phyloP scores from a whole-genome alignment of 768 basidiomycete genomes.

The Pleurotus platypus region DNA sequence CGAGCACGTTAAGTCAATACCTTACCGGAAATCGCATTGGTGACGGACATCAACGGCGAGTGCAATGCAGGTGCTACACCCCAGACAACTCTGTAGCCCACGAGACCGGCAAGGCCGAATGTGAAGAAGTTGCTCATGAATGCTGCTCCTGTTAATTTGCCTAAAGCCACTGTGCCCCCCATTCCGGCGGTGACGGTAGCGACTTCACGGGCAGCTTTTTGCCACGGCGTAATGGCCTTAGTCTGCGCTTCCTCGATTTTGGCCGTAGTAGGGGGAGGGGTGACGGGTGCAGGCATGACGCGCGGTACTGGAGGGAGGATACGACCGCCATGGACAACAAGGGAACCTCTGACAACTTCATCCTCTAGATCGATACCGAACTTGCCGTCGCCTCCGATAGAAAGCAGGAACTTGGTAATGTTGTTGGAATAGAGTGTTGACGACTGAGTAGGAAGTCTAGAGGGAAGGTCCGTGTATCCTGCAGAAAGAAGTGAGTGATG shows the following conservation, averaged over 20 bases:
- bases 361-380: slow-evolving; percentile 73
- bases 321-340: slow-evolving; percentile 68
- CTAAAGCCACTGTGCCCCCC: slow-evolving; percentile 67
- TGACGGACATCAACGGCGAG: slow-evolving; percentile 89
- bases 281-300: slow-evolving; percentile 56
- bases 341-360: slow-evolving; percentile 80
- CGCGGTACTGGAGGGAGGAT: slow-evolving; percentile 67
- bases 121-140: slow-evolving; percentile 92
- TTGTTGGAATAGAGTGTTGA: slow-evolving; percentile 91
- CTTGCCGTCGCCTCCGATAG: slow-evolving; percentile 61
- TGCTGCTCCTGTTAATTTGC: slow-evolving; percentile 73
- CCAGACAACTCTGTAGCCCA: slow-evolving; percentile 88
- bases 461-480: slow-evolving; percentile 85
- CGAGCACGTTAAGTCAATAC: slow-evolving; percentile 18
- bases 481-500: not conserved
- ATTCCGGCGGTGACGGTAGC: slow-evolving; percentile 72
- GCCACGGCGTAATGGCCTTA: slow-evolving; percentile 79
- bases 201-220: slow-evolving; percentile 75
- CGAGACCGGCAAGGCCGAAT: slow-evolving; percentile 81
- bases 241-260: slow-evolving; percentile 43
- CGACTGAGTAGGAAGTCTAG: slow-evolving; percentile 86
- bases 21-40: slow-evolving; percentile 80
- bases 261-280: slow-evolving; percentile 45
- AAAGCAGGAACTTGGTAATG: slow-evolving; percentile 84
- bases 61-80: slow-evolving; percentile 85